phyloP scores from a whole-genome alignment of 306 rosid genomes.

The Vigna hirtella region DNA sequence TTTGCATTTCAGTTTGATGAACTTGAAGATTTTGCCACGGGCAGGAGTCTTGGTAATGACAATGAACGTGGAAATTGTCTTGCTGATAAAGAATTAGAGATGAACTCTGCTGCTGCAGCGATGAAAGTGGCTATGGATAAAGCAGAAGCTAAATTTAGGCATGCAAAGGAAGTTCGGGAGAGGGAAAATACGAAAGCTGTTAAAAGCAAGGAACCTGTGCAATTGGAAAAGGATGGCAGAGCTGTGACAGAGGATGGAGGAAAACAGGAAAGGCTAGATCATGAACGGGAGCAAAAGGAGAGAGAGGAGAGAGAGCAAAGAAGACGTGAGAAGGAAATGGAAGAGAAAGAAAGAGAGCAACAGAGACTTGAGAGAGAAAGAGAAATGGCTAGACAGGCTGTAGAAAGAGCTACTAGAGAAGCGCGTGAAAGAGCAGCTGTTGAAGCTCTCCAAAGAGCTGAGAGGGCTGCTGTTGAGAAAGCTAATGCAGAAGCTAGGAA shows the following conservation, averaged over 20 bases:
- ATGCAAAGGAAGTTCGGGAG: constrained; percentile 91
- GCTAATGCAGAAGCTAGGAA: constrained; percentile 90
- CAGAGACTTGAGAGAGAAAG: constrained; percentile 80
- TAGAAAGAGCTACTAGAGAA: constrained; percentile 98
- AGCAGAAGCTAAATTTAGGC: constrained; percentile 92
- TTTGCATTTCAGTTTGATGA: constrained; percentile 64
- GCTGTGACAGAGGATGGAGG: constrained; percentile 54
- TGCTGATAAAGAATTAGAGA: constrained; percentile 76
- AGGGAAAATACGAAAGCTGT: constrained; percentile 76
- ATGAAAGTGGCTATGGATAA: constrained; percentile 97
- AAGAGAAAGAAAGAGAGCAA: constrained; percentile 74
- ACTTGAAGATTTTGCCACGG: constrained; percentile 73
- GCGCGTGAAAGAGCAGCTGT: constrained; percentile 96
- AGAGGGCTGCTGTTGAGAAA: constrained; percentile 86
- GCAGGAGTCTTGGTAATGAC: constrained; percentile 54
- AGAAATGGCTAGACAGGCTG: constrained; percentile 84
- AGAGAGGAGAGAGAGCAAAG: constrained; percentile 71
- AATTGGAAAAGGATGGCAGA: constrained; percentile 71
- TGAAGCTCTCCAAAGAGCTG: constrained; percentile 87
- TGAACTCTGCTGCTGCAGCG: constrained; percentile 93
- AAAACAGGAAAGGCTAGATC: constrained; percentile 69
- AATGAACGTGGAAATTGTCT: constrained; percentile 59
- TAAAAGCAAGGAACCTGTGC: constrained; percentile 71
- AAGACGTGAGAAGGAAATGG: constrained; percentile 67
- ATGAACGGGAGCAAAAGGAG: constrained; percentile 70